Conservation (phyloP, 1,139 yeast genomes). For the Entelexis sorbosivorans region DNA sequence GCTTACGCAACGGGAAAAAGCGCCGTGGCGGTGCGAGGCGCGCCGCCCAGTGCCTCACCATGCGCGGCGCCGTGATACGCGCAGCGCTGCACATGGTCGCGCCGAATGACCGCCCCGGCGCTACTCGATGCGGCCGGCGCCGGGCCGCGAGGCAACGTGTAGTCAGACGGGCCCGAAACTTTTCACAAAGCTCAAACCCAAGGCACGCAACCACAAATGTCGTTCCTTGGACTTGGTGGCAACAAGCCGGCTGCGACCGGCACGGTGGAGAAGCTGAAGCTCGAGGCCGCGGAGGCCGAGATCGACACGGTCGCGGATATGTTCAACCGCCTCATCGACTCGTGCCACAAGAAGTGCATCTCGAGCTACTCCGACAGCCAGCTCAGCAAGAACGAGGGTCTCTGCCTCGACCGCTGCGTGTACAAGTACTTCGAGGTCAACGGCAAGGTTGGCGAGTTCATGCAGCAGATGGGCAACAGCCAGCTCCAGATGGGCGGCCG, state of each 20-base stretch:
- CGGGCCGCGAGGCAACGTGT: background rate
- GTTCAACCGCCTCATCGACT: conserved; percentile 77
- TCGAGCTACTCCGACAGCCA: conserved; percentile 61
- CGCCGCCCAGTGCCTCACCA: background rate
- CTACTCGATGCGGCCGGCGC: conserved; percentile 1
- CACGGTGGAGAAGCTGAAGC: conserved; percentile 36
- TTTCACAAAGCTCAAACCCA: conserved; percentile 1
- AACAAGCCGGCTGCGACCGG: conserved; percentile 26
- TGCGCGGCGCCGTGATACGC: background rate
- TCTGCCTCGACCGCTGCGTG: conserved; percentile 95
- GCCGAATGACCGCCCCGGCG: background rate
- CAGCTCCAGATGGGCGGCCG: conserved; percentile 16
- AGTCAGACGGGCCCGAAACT: conserved; percentile 1
- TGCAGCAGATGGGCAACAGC: conserved; percentile 54
- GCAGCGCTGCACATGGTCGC: background rate
- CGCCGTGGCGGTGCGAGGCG: background rate
- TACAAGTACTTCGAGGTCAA: conserved; percentile 93
- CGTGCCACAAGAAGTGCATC: conserved; percentile 87
- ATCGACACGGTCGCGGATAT: conserved; percentile 93
- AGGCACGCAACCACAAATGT: conserved; percentile 34
- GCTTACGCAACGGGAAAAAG: background rate
- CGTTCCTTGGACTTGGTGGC: conserved; percentile 85
- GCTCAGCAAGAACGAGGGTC: conserved; percentile 69
- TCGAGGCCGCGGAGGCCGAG: conserved; percentile 73
- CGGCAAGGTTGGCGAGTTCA: conserved; percentile 82